Evolutionary conservation across 2,329 filamentous ascomycete genomes (phyloP), one percentile per base, ranked within the genome.

Genomic region (Drechmeria coniospora): DNA sequence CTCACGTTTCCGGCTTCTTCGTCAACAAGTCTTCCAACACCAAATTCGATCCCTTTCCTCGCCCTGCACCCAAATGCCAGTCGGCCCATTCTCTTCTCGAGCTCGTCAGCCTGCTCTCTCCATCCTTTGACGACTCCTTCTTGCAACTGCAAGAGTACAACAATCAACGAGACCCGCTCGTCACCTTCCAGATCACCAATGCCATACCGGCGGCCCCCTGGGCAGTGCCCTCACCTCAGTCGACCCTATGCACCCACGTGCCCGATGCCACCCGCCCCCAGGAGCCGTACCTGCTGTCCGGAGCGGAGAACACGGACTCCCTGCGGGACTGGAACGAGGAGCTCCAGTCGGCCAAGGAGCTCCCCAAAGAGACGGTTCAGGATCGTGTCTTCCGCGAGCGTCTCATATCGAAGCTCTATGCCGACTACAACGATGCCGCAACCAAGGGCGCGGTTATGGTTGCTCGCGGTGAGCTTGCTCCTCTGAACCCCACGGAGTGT

Each of bases 301-400:
- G 92, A 17, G 76, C 86, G 15, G 90, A 98, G 46, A 93, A 87
- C 49, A 82, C 83, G 0, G 90, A 98, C 47, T 93, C 84, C 4
- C 63, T 98, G 36, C 74, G 90, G 32, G 90, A 98, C 53, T 98
- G 92, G 87, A 98, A 98, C 44, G 90, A 98, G 53, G 90, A 98
- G 49, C 92, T 98, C 49, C 90, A 98, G 54, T 93, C 87, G 2
- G 93, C 90, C 8, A 77, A 83, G 44, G 90, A 98, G 53, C 68
- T 98, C 37, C 86, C 87, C 19, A 87, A 84, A 47, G 87, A 94
- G 38, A 83, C 76, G 6, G 80, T 98, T 8, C 87, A 94, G 53
- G 90, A 98, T 48, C 75, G 87, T 29, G 86, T 98, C 12, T 95
- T 95, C 67, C 73, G 90, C 17, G 90, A 98, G 54, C 75, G 90